Evolutionary conservation across 2,329 filamentous ascomycete genomes (phyloP), one percentile per base, ranked within the genome.

Genomic region (Dactylonectria macrodidyma): DNA sequence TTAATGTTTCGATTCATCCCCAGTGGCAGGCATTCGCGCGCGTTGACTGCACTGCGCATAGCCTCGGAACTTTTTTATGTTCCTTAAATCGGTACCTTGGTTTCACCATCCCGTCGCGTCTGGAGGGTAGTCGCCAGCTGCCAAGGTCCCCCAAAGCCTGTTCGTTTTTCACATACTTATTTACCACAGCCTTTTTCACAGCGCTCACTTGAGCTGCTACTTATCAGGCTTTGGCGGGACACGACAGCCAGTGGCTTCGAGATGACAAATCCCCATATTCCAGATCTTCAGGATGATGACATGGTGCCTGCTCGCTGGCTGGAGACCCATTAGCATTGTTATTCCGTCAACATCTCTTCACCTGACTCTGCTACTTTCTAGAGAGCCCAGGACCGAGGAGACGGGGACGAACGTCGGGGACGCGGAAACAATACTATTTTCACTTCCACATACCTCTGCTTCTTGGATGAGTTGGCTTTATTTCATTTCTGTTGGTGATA

Each of bases 401-500:
- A 71, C 64, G 67, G 70, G 73, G 71, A 73, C 68, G 70, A 36
- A 72, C 70, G 70, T 74, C 71, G 71, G 66, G 24, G 69, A 75
- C 68, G 68, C 62, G 61, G 67, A 66, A 71, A 73, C 72, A 75
- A 71, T 69, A 71, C 64, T 59, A 61, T 44, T 33, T 75, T 71
- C 67, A 67, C 66, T 69, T 76, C 69, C 50, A 72, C 55, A 34
- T 69, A 73, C 65, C 67, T 76, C 59, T 68, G 59, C 60, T 73
- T 73, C 71, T 74, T 67, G 62, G 61, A 71, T 70, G 73, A 67
- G 69, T 58, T 67, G 68, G 71, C 63, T 76, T 73, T 59, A 59
- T 78, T 78, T 74, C 65, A 70, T 79, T 79, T 73, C 75, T 71
- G 62, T 74, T 54, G 76, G 76, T 75, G 78, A 80, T 80, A 80